phyloP scores from a whole-genome alignment of 805 yeast genomes.

The Maudiozyma pseudohumilis region DNA sequence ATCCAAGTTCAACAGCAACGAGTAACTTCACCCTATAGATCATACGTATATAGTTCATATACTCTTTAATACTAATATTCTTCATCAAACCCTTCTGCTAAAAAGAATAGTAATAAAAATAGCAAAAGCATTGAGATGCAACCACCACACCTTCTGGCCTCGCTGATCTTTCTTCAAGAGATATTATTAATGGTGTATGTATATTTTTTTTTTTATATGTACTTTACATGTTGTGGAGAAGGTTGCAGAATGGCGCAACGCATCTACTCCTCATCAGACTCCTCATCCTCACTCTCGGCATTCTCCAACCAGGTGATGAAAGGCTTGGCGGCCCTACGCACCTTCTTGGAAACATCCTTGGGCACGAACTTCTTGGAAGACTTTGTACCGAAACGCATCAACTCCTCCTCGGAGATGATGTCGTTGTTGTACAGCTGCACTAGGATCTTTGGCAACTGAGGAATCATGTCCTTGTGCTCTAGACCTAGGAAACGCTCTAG shows the following conservation, averaged over 20 bases:
- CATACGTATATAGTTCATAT: no score
- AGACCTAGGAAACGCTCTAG: conserved; percentile 86
- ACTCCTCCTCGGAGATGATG: conserved; percentile 71
- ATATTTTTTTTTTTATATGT: background rate
- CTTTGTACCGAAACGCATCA: conserved; percentile 77
- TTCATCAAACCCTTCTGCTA: no score
- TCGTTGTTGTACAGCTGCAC: conserved; percentile 77
- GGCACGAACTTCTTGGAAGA: conserved; percentile 87
- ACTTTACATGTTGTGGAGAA: background rate
- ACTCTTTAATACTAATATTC: no score
- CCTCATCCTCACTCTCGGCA: conserved; percentile 71
- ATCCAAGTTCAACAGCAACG: conserved; percentile 6
- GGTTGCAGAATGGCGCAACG: no score
- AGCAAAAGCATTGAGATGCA: no score
- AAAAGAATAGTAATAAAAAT: no score
- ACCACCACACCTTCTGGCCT: no score
- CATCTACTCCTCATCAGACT: conserved; percentile 24
- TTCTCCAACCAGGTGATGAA: conserved; percentile 90
- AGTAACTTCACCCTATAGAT: no score
- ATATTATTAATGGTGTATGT: no score
- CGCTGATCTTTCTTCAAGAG: no score
- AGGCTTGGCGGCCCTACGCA: conserved; percentile 92
- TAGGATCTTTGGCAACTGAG: conserved; percentile 70
- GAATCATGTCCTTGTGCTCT: conserved; percentile 62
- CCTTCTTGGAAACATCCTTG: conserved; percentile 85